Percentiles rank a stretch among this genome's conserved stretches.
phyloP scores from a whole-genome alignment of 2,329 filamentous ascomycete species.

The Trichoderma aggressivum region DNA sequence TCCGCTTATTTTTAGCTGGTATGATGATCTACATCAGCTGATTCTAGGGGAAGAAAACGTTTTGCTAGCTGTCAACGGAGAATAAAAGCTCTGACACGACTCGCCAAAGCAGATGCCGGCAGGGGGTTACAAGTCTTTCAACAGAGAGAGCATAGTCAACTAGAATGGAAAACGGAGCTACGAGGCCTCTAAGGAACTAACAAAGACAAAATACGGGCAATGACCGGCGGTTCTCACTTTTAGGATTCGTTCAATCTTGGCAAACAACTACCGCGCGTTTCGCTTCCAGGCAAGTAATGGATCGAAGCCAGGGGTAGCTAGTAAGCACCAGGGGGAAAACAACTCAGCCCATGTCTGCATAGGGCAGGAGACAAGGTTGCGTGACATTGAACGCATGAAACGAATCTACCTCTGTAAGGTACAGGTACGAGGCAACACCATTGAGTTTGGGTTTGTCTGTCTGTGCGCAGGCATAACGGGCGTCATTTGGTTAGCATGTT shows the following conservation, averaged over 20 bases:
- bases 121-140: not conserved
- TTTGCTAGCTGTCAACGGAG: not conserved
- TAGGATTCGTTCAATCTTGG: not conserved
- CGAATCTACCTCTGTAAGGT: not conserved
- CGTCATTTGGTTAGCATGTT: not conserved
- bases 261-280: not conserved
- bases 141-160: not conserved
- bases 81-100: not conserved
- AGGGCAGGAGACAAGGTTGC: not conserved
- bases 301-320: constrained; percentile 1
- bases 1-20: not conserved
- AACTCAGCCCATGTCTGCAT: not conserved
- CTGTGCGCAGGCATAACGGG: not conserved
- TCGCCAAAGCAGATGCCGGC: not conserved
- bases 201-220: not conserved
- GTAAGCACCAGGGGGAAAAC: constrained; percentile 12
- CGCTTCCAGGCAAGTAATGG: not conserved
- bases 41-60: not conserved
- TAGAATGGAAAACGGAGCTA: not conserved
- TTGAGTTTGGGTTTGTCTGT: not conserved
- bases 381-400: not conserved
- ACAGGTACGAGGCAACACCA: not conserved
- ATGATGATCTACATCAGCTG: constrained; percentile 4
- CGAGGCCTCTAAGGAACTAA: not conserved
- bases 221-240: not conserved